Evolutionary conservation across 2,329 filamentous ascomycete species (phyloP), one percentile per base, ranked within the genome.

Genomic region (Trichoderma citrinoviride): DNA sequence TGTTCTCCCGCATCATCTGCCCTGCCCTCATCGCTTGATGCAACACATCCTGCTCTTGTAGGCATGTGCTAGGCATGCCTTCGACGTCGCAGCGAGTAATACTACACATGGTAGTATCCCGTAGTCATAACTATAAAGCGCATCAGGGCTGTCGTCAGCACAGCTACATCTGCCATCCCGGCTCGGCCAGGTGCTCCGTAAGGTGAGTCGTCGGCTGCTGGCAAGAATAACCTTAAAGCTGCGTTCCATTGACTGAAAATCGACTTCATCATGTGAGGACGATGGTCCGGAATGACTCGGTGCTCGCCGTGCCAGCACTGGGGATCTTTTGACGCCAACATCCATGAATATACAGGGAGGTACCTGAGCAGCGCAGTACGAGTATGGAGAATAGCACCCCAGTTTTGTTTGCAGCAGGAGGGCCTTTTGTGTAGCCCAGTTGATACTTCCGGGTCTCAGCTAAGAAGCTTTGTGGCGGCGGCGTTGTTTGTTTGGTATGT

Each of bases 171-270:
- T 44, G 44, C 33, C 44, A 50, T 61, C 57, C 17, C 21, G 27
- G 44, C 56, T 47, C 17, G 56, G 17, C 33, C 46, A 10, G 21
- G 44, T 60, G 12, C 29, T 50, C 56, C 46, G 33, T 50, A 50
- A 49, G 27, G 29, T 23, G 12, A 61, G 21, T 61, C 21, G 17
- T 49, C 23, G 4, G 46, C 47, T 52, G 33, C 46, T 49, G 2
- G 37, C 33, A 27, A 61, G 3, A 52, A 15, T 43, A 50, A 61
- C 33, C 44, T 52, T 61, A 52, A 52, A 61, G 33, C 57, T 50
- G 8, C 37, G 29, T 50, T 52, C 19, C 33, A 37, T 60, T 41
- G 15, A 37, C 33, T 23, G 27, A 8, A 8, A 17, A 21, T 12
- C 33, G 52, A 54, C 21, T 1, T 19, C 55, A 17, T 29, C 43